Conservation (phyloP, 2,329 filamentous ascomycete species). For the Lizonia empirigonia region DNA sequence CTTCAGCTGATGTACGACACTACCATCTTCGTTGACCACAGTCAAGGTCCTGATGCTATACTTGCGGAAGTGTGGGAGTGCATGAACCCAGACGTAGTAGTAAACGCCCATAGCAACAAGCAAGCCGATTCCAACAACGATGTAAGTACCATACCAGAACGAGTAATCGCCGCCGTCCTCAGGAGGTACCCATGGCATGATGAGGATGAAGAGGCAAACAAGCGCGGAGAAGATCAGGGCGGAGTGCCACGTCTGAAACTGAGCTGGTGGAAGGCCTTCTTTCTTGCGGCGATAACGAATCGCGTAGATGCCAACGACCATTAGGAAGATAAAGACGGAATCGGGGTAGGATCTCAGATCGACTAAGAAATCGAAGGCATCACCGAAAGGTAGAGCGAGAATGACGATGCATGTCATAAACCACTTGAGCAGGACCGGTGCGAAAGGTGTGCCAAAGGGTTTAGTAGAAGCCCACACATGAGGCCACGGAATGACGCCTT, state of each 20-base stretch:
- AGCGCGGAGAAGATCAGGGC: slow-evolving; percentile 33
- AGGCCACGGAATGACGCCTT: slow-evolving; percentile 38
- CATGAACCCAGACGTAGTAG: slow-evolving; percentile 38
- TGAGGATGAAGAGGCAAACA: slow-evolving; percentile 54
- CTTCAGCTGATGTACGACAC: slow-evolving; percentile 33
- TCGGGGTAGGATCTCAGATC: slow-evolving; percentile 37
- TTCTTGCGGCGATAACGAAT: slow-evolving; percentile 34
- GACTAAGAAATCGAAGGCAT: slow-evolving; percentile 69
- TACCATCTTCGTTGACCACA: slow-evolving; percentile 34
- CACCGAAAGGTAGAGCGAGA: slow-evolving; percentile 60
- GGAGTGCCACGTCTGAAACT: slow-evolving; percentile 32
- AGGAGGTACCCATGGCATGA: slow-evolving; percentile 76
- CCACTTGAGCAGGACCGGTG: slow-evolving; percentile 57
- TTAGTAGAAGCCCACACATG: slow-evolving; percentile 66
- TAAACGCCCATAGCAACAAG: slow-evolving; percentile 29
- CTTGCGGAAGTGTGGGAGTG: slow-evolving; percentile 29
- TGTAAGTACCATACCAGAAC: slow-evolving; percentile 77
- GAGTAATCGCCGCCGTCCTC: slow-evolving; percentile 64
- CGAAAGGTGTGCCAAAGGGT: slow-evolving; percentile 67
- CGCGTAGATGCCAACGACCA: slow-evolving; percentile 35
- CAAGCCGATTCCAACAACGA: slow-evolving; percentile 63
- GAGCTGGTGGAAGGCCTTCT: slow-evolving; percentile 29
- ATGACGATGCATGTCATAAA: slow-evolving; percentile 36
- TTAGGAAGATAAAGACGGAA: slow-evolving; percentile 32
- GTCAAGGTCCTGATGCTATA: slow-evolving; percentile 38